Percentiles rank a stretch among this genome's conserved stretches.
These are phyloP conservation scores for Clathrospora elynae DNA, from an alignment of 2,329 filamentous ascomycete species.

Conservation along the genomic window DNA sequence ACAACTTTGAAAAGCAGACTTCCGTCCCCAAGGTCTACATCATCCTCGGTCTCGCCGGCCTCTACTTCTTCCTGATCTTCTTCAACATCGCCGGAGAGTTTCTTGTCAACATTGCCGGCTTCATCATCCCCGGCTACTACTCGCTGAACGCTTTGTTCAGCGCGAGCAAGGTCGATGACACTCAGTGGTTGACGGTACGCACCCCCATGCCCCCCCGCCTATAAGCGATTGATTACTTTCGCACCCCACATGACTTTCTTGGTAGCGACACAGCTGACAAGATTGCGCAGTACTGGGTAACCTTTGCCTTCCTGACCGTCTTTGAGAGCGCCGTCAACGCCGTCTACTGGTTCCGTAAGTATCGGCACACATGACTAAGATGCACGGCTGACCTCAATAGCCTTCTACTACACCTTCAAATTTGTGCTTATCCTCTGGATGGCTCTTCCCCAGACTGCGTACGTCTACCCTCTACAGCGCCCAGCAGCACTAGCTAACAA, in stretches of 20 bases:
- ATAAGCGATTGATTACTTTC: slow-evolving; percentile 5
- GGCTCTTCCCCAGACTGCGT: slow-evolving; percentile 91
- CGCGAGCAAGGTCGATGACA: slow-evolving; percentile 73
- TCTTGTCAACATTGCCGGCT: slow-evolving; percentile 84
- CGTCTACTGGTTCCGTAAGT: slow-evolving; percentile 81
- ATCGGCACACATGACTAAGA: background rate
- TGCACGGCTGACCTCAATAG: slow-evolving; percentile 35
- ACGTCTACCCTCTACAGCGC: slow-evolving; percentile 52
- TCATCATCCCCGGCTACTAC: slow-evolving; percentile 83
- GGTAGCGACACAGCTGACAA: slow-evolving; percentile 20
- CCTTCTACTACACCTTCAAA: slow-evolving; percentile 99
- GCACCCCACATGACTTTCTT: background rate
- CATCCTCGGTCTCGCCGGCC: slow-evolving; percentile 72
- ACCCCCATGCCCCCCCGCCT: slow-evolving; percentile 7
- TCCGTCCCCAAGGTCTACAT: slow-evolving; percentile 85
- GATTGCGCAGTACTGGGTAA: slow-evolving; percentile 75
- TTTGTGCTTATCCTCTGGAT: slow-evolving; percentile 98
- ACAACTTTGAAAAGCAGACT: slow-evolving; percentile 84
- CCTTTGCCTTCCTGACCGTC: slow-evolving; percentile 81
- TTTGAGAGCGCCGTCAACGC: slow-evolving; percentile 81
- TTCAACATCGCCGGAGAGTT: slow-evolving; percentile 91
- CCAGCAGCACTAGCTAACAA: slow-evolving; percentile 14
- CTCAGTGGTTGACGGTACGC: slow-evolving; percentile 71
- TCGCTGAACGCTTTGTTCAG: slow-evolving; percentile 79
- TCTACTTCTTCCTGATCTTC: slow-evolving; percentile 91